These are phyloP conservation scores for Polysphondylium violaceum DNA, from an alignment of 78 protist species.

Conservation along the genomic window DNA sequence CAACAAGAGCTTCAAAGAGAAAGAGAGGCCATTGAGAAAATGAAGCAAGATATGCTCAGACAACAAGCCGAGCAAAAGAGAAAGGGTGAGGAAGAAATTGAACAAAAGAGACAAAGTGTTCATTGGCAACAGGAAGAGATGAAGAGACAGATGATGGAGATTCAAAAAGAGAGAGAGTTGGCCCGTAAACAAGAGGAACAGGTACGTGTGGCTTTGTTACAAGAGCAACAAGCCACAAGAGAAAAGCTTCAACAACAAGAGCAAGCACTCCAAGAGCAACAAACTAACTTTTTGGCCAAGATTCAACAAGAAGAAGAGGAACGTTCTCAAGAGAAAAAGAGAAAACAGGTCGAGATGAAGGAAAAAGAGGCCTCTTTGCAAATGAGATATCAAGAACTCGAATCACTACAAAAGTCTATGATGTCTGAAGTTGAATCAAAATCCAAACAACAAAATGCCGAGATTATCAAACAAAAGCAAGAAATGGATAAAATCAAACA, in stretches of 20 bases:
- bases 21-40: slow-evolving; percentile 31
- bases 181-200: slow-evolving; percentile 56
- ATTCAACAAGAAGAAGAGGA: slow-evolving; percentile 30
- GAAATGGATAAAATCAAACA: neutral
- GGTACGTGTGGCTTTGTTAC: neutral
- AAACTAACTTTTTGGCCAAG: slow-evolving; percentile 1
- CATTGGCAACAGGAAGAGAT: slow-evolving; percentile 65
- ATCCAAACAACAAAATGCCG: neutral
- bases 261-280: slow-evolving; percentile 9
- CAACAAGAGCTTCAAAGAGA: slow-evolving; percentile 30
- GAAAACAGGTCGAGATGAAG: neutral
- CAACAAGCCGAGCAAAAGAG: neutral
- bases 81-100: slow-evolving; percentile 9
- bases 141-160: slow-evolving; percentile 52
- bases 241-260: slow-evolving; percentile 29
- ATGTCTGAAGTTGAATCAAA: neutral
- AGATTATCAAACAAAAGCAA: slow-evolving; percentile 2
- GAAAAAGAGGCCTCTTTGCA: neutral
- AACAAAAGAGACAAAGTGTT: slow-evolving; percentile 3
- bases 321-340: neutral
- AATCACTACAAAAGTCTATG: neutral
- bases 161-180: slow-evolving; percentile 55
- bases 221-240: slow-evolving; percentile 33
- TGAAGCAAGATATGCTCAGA: neutral
- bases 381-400: slow-evolving; percentile 12